Base-by-base conservation (phyloP, 163 green algal species). In the Chlorella variabilis region DNA sequence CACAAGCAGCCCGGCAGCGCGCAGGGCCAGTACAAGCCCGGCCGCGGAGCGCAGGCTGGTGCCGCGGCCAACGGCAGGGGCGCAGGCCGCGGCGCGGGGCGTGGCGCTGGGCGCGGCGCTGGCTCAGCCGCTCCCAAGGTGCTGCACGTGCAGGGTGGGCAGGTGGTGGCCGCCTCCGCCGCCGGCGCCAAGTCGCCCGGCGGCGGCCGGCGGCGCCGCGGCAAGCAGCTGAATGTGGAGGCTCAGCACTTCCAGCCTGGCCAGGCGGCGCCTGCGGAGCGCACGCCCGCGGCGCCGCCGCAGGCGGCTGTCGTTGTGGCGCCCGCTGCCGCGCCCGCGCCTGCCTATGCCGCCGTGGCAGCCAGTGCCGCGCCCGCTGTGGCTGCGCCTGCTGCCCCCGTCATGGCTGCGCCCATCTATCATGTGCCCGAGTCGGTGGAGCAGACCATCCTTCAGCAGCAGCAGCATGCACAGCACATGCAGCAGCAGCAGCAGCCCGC, bases 231-330 rank as follows among this genome's bases (percentile, higher is more conserved):
- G 74, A 80, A 71, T 34, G 74, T 61, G 13, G 74, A 48, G n/a
- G 74, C 74, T 20, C 74, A 71, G n/a, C 45, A 80, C 74, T 80
- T 80, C 58, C 58, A 80, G 74, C 74, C 74, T 29, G 41, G 42
- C 41, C 6, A 2, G 42, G 8, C 56, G 17, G 21, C 2, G 33
- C 17, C 45, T 4, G 13, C n/a, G 45, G 45, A 54, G 45, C 11
- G 11, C 45, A 54, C 45, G 45, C 7, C 45, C 1, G 29, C 29
- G 9, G 45, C 71, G 33, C 15, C 51, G 51, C 33, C 29, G 1
- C 38, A 54, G 20, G 17, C 27, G 39, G 15, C 59, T 18, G 59
- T 61, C 3, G 4, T 20, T 17, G 38, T 56, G 6, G 38, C 56
- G 1, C 38, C 59, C 3, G 33, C 31, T n/a, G 17, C 61, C 25